Base-by-base conservation (phyloP, 345 rosid species). In the Aethionema arabicum region DNA sequence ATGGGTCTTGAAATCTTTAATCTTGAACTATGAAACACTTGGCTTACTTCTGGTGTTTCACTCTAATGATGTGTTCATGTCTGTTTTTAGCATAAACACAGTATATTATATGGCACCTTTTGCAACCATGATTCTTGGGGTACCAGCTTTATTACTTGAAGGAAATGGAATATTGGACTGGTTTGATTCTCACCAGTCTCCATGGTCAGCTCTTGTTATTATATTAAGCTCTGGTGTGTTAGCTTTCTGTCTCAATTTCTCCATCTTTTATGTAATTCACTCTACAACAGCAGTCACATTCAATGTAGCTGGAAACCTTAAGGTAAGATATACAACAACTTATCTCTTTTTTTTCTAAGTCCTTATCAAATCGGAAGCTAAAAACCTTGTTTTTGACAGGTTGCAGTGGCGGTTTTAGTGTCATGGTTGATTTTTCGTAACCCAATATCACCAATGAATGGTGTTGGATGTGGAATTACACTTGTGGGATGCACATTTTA, bases 81-180 rank as follows among this genome's bases (percentile, higher is more conserved):
- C 44, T 42, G 5, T 54, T 4, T 62, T 3, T 59, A 88, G 95
- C 78, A 91, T 91, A 69, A 88, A 91, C 86, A 91, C 95, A 0
- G 98, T 88, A 59, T 88, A 88, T 82, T 91, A 91, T 72, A 91
- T 91, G 98, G 98, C 98, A 9, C 98, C 98, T 36, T 83, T 80
- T 59, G 98, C 98, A 43, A 91, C 95, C 59, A 78, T 85, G 96
- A 88, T 91, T 50, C 69, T 91, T 72, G 90, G 80, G 14, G 32
- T 82, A 38, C 96, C 98, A 4, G 92, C 96, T 5, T 13, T 91
- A 63, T 49, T 91, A 41, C 85, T 88, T 3, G 98, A 91, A 82
- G 96, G 98, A 5, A 55, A 51, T 39, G 95, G 93, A 30, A 68
- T 86, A 61, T n/a, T 91, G 33, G 78, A 78, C 39, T 91, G 98